These are phyloP conservation scores for Epichloe typhina DNA, from an alignment of 2,329 filamentous ascomycete species.

Conservation along the genomic window DNA sequence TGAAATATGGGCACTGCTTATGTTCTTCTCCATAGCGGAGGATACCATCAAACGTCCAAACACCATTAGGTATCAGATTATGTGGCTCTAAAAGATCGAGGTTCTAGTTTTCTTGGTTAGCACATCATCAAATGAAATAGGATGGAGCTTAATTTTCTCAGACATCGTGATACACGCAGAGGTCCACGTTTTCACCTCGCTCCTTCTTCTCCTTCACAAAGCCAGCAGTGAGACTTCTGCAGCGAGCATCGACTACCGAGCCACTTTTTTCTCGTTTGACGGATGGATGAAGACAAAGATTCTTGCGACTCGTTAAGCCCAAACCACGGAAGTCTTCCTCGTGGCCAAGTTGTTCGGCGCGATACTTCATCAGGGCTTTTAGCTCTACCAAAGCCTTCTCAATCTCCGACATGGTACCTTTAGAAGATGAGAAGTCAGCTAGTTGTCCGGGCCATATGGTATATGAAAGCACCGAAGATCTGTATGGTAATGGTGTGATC, in stretches of 20 bases:
- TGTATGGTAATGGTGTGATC: background rate
- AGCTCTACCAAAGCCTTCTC: conserved; percentile 92
- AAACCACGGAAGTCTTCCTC: conserved; percentile 89
- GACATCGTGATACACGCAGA: conserved; percentile 92
- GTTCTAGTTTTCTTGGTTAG: conserved; percentile 40
- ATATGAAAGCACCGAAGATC: background rate
- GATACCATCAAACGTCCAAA: conserved; percentile 89
- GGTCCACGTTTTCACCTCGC: conserved; percentile 80
- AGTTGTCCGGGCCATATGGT: background rate
- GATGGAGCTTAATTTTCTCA: conserved; percentile 12
- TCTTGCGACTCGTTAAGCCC: conserved; percentile 91
- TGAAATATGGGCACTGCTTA: conserved; percentile 97
- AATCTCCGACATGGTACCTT: conserved; percentile 95
- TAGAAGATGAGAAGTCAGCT: background rate
- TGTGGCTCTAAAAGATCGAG: conserved; percentile 89
- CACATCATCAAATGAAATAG: background rate
- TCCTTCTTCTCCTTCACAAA: conserved; percentile 98
- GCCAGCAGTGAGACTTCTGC: conserved; percentile 85
- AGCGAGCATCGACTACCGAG: conserved; percentile 84
- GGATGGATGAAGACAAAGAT: conserved; percentile 87
- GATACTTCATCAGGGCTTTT: conserved; percentile 89
- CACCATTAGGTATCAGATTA: conserved; percentile 84
- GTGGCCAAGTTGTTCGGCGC: conserved; percentile 73
- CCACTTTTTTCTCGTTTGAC: conserved; percentile 96
- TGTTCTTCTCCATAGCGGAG: conserved; percentile 84